Percentiles rank a stretch among this genome's conserved stretches.
Conservation (phyloP, 768 basidiomycete genomes). For the Boletus rufocinnamomeus region DNA sequence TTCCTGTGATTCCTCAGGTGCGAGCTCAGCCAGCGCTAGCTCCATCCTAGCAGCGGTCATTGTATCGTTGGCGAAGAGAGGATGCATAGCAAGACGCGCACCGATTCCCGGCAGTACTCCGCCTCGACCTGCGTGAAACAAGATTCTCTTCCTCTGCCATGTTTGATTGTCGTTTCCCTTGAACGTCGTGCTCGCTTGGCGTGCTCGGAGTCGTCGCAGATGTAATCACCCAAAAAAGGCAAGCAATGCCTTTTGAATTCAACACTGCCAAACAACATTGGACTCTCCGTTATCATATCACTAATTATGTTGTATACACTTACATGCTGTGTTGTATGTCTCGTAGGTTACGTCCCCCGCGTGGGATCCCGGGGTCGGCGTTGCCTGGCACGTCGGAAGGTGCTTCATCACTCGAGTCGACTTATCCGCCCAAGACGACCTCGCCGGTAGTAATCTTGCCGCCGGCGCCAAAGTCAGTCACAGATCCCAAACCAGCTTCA, state of each 20-base stretch:
- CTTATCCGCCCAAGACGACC: neutral
- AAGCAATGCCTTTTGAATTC: conserved; percentile 15
- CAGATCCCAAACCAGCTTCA: neutral
- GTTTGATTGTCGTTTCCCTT: neutral
- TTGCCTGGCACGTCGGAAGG: too few relatives aligned
- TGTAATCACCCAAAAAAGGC: conserved; percentile 5
- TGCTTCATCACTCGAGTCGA: too few relatives aligned
- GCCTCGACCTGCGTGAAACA: conserved; percentile 58
- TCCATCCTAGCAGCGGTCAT: conserved; percentile 58
- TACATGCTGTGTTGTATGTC: too few relatives aligned
- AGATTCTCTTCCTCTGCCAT: conserved; percentile 32
- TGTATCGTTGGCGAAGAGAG: neutral
- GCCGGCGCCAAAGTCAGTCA: neutral
- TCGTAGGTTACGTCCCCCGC: too few relatives aligned
- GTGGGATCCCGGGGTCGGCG: too few relatives aligned
- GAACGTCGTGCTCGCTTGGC: neutral
- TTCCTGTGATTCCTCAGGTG: conserved; percentile 52
- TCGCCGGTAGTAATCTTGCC: neutral
- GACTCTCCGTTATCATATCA: too few relatives aligned
- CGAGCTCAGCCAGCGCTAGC: conserved; percentile 64
- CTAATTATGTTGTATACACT: too few relatives aligned
- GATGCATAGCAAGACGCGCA: conserved; percentile 29
- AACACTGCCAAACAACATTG: conserved; percentile 17
- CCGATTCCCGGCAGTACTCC: conserved; percentile 83
- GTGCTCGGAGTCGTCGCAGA: neutral